Conservation (phyloP, 306 rosid species). For the Vigna trinervia region DNA sequence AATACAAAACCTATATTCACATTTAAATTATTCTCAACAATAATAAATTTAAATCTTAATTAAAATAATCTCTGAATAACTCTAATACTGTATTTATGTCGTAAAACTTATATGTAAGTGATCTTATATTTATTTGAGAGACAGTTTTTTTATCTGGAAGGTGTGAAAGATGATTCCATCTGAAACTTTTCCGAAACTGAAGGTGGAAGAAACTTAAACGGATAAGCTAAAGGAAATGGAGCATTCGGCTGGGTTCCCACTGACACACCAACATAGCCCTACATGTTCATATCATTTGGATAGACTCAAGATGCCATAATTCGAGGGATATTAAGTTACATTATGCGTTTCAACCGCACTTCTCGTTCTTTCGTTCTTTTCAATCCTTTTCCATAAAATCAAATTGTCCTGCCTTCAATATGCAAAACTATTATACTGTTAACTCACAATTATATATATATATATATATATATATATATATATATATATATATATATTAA, state of each 20-base stretch:
- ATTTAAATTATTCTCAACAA: too few species aligned
- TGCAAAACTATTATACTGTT: too few species aligned
- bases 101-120: too few species aligned
- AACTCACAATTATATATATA: too few species aligned
- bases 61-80: too few species aligned
- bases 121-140: background rate
- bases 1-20: too few species aligned
- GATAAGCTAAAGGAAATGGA: slow-evolving; percentile 36
- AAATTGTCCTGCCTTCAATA: background rate
- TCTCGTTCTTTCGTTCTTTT: slow-evolving; percentile 44
- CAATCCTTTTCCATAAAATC: slow-evolving; percentile 27
- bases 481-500: too few species aligned
- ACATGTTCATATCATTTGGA: slow-evolving; percentile 27
- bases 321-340: slow-evolving; percentile 31
- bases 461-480: too few species aligned
- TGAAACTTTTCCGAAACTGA: slow-evolving; percentile 7
- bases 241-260: slow-evolving; percentile 23
- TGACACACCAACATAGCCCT: slow-evolving; percentile 37
- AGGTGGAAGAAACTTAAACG: slow-evolving; percentile 33
- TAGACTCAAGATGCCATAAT: slow-evolving; percentile 36
- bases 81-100: too few species aligned
- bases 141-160: background rate
- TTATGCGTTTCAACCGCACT: slow-evolving; percentile 36
- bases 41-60: too few species aligned
- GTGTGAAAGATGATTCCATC: background rate